Percentiles rank a stretch among this genome's conserved stretches.
Evolutionary conservation across 176 grass and related monocot species (phyloP).

Genomic region (Aegilops sharonensis): DNA sequence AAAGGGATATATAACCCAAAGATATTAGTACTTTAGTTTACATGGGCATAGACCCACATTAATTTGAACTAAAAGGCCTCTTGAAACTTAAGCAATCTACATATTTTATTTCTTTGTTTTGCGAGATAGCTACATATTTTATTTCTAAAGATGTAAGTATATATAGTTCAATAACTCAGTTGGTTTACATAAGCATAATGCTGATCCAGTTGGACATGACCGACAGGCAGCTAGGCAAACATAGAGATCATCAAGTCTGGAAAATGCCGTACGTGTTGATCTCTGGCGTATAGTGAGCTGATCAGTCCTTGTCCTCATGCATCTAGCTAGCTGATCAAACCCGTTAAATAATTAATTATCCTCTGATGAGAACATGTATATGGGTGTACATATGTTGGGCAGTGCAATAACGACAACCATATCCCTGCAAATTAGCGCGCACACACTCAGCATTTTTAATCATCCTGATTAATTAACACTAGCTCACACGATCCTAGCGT

Average conservation of each 20-base stretch:
- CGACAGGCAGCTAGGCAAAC: neutral
- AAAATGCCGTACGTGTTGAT: neutral
- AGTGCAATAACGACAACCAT: neutral
- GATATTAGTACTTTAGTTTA: too few relatives aligned
- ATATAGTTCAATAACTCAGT: neutral
- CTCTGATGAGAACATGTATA: neutral
- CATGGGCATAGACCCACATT: too few relatives aligned
- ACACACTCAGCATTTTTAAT: too few relatives aligned
- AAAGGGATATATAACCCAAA: too few relatives aligned
- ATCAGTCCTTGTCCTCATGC: neutral
- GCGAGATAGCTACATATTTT: too few relatives aligned
- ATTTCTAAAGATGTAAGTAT: too few relatives aligned
- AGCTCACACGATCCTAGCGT: neutral
- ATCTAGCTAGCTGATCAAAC: neutral
- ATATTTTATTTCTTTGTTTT: too few relatives aligned
- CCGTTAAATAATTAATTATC: neutral
- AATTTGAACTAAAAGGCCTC: too few relatives aligned
- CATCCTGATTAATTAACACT: too few relatives aligned
- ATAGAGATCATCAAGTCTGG: neutral
- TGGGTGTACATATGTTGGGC: neutral
- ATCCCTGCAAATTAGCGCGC: neutral
- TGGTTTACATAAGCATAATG: neutral
- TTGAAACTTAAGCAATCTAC: too few relatives aligned
- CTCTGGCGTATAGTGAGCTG: neutral
- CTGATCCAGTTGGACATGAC: neutral